phyloP scores from a whole-genome alignment of 2,329 filamentous ascomycete species.

The Neobulgaria alba region DNA sequence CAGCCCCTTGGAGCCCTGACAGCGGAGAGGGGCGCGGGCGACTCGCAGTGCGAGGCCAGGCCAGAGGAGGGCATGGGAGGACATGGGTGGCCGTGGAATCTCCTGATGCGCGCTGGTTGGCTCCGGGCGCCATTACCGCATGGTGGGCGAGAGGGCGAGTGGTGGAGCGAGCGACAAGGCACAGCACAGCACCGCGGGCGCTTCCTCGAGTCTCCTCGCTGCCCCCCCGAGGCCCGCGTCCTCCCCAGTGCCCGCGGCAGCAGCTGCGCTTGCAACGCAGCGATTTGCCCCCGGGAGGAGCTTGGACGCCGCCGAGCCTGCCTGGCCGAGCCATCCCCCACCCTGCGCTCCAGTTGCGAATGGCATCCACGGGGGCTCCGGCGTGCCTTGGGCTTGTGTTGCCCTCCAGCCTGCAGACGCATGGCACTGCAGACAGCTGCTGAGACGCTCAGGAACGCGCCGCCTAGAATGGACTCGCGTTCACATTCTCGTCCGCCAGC shows the following conservation, averaged over 20 bases:
- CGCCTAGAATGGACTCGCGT: no score
- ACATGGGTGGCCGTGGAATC: neutral
- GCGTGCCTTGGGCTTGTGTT: neutral
- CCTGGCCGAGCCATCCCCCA: neutral
- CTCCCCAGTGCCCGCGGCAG: neutral
- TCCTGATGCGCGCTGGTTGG: slow-evolving; percentile 8
- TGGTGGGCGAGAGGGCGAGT: neutral
- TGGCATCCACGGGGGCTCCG: neutral
- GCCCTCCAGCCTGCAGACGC: no score
- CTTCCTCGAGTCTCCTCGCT: neutral
- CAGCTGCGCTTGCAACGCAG: neutral
- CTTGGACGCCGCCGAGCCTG: neutral
- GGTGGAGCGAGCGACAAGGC: neutral
- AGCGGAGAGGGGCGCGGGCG: neutral
- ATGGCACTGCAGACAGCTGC: no score
- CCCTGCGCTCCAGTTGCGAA: neutral
- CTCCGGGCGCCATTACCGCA: slow-evolving; percentile 5
- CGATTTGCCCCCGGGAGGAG: neutral
- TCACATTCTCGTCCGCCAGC: no score
- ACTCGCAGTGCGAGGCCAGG: neutral
- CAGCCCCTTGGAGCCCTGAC: no score
- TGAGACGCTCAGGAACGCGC: no score
- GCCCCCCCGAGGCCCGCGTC: neutral
- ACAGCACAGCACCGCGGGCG: neutral
- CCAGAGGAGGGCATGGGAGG: neutral